A percentile compares a stretch with the other conserved stretches of the same genome.
phyloP scores from a whole-genome alignment of 768 basidiomycete genomes.

The Pleurotus ostreatus region DNA sequence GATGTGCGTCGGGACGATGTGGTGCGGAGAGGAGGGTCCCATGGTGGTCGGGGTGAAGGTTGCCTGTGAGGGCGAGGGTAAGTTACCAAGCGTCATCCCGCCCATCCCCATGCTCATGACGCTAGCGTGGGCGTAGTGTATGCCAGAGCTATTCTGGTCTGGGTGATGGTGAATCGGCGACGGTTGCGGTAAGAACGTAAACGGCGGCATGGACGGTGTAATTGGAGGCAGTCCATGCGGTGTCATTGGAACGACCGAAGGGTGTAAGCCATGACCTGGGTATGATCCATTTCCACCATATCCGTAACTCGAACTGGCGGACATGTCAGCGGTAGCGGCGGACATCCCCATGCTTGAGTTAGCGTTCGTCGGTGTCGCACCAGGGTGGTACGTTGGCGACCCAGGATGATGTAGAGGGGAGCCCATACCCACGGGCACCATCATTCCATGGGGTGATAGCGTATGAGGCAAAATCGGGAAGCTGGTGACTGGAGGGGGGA shows the following conservation, averaged over 20 bases:
- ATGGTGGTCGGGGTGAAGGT: constrained; percentile 1
- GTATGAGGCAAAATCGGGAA: constrained; percentile 19
- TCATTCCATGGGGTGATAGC: constrained; percentile 22
- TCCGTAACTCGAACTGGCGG: neutral
- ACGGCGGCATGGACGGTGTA: constrained; percentile 97
- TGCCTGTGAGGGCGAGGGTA: constrained; percentile 3
- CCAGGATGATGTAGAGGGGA: constrained; percentile 26
- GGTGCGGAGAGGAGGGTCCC: constrained; percentile 3
- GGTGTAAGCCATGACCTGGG: constrained; percentile 6
- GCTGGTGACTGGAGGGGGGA: constrained; percentile 52
- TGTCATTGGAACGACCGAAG: constrained; percentile 46
- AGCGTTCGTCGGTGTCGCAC: constrained; percentile 21
- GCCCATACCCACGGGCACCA: constrained; percentile 3
- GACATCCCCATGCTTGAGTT: constrained; percentile 12
- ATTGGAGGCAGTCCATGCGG: constrained; percentile 87
- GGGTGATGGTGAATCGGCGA: constrained; percentile 12
- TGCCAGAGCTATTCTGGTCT: neutral
- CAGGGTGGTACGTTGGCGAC: constrained; percentile 37
- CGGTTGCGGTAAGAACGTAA: constrained; percentile 67
- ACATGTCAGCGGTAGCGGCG: constrained; percentile 10
- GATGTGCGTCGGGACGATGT: constrained; percentile 8
- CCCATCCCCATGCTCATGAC: constrained; percentile 7
- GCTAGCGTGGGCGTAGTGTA: neutral
- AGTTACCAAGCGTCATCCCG: neutral
- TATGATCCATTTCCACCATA: constrained; percentile 6